phyloP scores from a whole-genome alignment of 2,329 filamentous ascomycete genomes.

The Metarhizium anisopliae region DNA sequence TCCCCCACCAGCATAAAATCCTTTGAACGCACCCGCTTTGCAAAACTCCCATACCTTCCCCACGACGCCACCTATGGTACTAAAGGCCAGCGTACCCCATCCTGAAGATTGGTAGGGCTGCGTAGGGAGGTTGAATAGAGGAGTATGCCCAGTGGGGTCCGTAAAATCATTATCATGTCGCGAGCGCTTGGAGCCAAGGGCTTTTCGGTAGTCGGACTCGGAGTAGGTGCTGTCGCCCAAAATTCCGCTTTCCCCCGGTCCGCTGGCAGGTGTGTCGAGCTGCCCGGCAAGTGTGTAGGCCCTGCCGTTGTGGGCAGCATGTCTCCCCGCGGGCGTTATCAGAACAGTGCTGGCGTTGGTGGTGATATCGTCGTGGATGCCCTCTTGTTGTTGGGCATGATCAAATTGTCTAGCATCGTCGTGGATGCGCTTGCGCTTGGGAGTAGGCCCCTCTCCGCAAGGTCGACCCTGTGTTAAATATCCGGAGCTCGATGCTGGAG shows the following conservation, averaged over 20 bases:
- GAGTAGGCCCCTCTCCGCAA: slow-evolving; percentile 13
- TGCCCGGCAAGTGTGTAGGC: slow-evolving; percentile 44
- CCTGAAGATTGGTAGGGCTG: slow-evolving; percentile 24
- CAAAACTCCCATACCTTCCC: slow-evolving; percentile 84
- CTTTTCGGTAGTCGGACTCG: slow-evolving; percentile 45
- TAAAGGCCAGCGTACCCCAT: slow-evolving; percentile 53
- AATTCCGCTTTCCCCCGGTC: slow-evolving; percentile 19
- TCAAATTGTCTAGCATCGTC: slow-evolving; percentile 12
- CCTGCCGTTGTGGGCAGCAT: slow-evolving; percentile 2
- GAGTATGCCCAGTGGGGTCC: slow-evolving; percentile 19
- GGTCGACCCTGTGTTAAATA: slow-evolving; percentile 23
- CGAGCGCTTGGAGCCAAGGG: slow-evolving; percentile 37
- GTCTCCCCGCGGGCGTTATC: slow-evolving; percentile 4
- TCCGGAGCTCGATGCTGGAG: slow-evolving; percentile 29
- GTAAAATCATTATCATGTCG: slow-evolving; percentile 28
- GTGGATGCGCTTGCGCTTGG: slow-evolving; percentile 38
- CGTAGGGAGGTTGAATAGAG: slow-evolving; percentile 22
- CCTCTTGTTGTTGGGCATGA: neutral
- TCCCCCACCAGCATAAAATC: slow-evolving; percentile 82
- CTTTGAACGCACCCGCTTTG: slow-evolving; percentile 61
- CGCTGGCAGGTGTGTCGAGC: slow-evolving; percentile 37
- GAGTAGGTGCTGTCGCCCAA: slow-evolving; percentile 49
- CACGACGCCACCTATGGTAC: slow-evolving; percentile 55
- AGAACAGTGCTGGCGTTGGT: slow-evolving; percentile 1
- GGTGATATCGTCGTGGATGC: neutral